phyloP scores from a whole-genome alignment of 2,329 filamentous ascomycete genomes.

The Hortaea werneckii region DNA sequence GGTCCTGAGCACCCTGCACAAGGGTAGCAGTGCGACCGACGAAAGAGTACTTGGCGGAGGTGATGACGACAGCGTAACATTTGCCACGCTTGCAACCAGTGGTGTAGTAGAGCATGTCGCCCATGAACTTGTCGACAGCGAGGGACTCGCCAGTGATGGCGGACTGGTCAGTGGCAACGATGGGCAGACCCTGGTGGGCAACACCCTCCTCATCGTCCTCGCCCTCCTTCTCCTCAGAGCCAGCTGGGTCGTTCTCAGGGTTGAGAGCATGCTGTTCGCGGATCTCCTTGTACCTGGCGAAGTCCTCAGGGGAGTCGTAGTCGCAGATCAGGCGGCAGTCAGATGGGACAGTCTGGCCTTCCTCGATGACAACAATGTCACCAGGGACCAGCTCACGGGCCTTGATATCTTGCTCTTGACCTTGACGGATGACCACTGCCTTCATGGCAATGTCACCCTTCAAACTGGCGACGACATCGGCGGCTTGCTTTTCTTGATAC shows the following conservation, averaged over 20 bases:
- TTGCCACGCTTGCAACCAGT: constrained; percentile 75
- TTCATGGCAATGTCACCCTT: constrained; percentile 75
- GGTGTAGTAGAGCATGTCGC: constrained; percentile 66
- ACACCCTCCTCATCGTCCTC: constrained; percentile 50
- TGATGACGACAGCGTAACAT: constrained; percentile 58
- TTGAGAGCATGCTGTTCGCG: constrained; percentile 41
- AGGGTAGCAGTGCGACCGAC: constrained; percentile 66
- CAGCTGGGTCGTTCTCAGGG: constrained; percentile 49
- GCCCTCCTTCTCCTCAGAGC: constrained; percentile 49
- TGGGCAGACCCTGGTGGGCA: constrained; percentile 52
- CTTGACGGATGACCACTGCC: constrained; percentile 57
- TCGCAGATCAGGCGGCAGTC: constrained; percentile 64
- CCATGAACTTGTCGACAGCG: constrained; percentile 70
- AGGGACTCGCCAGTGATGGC: constrained; percentile 74
- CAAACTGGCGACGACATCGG: constrained; percentile 62
- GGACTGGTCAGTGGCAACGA: constrained; percentile 66
- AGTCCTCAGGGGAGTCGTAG: constrained; percentile 58
- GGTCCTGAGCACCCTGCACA: constrained; percentile 64
- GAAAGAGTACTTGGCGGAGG: constrained; percentile 62
- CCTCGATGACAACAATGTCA: constrained; percentile 65
- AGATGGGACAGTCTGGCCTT: constrained; percentile 60
- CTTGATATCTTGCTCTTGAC: constrained; percentile 57
- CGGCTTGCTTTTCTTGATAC: constrained; percentile 74
- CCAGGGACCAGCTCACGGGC: constrained; percentile 66
- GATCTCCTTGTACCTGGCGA: constrained; percentile 57